Evolutionary conservation across 768 basidiomycete genomes (phyloP).

Genomic region (Tubosaeta sp.): DNA sequence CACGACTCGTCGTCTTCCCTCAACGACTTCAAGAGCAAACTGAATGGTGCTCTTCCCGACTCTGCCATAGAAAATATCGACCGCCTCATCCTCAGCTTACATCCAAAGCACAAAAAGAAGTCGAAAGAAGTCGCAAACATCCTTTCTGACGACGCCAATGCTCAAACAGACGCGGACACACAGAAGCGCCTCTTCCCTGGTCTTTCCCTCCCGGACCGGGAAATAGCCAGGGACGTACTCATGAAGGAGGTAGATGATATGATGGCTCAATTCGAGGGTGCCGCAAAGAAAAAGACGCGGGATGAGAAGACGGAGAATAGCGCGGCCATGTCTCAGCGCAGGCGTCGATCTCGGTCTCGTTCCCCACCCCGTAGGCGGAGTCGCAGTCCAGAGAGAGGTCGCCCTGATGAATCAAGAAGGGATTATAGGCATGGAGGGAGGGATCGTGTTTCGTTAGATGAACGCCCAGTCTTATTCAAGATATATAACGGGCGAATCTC

Average conservation of each 20-base stretch:
- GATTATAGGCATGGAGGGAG: conserved; percentile 39
- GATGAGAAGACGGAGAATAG: conserved; percentile 41
- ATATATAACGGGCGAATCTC: conserved; percentile 87
- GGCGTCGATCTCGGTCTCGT: conserved; percentile 40
- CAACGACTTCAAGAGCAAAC: conserved; percentile 74
- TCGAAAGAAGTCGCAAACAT: conserved; percentile 37
- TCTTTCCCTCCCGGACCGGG: conserved; percentile 73
- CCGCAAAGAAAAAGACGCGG: conserved; percentile 57
- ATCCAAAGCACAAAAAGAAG: conserved; percentile 90
- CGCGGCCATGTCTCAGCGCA: conserved; percentile 59
- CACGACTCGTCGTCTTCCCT: conserved; percentile 82
- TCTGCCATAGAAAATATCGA: conserved; percentile 91
- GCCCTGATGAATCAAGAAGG: conserved; percentile 40
- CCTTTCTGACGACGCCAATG: conserved; percentile 28
- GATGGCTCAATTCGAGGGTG: conserved; percentile 68
- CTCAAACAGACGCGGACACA: conserved; percentile 59
- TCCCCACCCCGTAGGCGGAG: conserved; percentile 50
- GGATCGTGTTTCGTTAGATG: conserved; percentile 51
- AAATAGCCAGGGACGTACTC: conserved; percentile 70
- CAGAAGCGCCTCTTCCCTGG: conserved; percentile 88
- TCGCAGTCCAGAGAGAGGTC: conserved; percentile 57
- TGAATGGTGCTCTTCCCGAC: conserved; percentile 79
- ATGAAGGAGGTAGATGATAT: conserved; percentile 88
- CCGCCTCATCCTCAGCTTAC: conserved; percentile 89
- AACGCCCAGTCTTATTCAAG: conserved; percentile 86